phyloP scores from a whole-genome alignment of 2,329 filamentous ascomycete genomes.

The Pyrenophora tritici-repentis region DNA sequence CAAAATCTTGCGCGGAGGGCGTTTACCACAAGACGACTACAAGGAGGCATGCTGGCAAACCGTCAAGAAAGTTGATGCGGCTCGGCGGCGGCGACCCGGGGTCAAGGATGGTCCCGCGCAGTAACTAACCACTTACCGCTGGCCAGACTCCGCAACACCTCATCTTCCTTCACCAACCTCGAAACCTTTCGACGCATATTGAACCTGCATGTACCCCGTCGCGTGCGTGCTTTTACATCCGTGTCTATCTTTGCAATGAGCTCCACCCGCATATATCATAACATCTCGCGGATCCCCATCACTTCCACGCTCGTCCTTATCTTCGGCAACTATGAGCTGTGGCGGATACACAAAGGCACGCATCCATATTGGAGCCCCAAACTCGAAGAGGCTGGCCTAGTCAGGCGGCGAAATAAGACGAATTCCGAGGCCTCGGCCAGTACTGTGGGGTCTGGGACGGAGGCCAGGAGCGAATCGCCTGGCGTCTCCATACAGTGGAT shows the following conservation, averaged over 20 bases:
- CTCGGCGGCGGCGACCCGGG: constrained; percentile 18
- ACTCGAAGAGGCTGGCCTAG: constrained; percentile 26
- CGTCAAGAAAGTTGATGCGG: constrained; percentile 18
- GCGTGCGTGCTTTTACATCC: background rate
- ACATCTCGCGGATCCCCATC: constrained; percentile 16
- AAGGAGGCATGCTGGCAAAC: background rate
- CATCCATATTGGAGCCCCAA: constrained; percentile 34
- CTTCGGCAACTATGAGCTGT: constrained; percentile 32
- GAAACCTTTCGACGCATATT: background rate
- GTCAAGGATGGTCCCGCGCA: constrained; percentile 19
- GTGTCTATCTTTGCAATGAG: constrained; percentile 14
- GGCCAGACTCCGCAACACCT: constrained; percentile 24
- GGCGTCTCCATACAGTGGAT: constrained; percentile 29
- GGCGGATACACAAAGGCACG: constrained; percentile 34
- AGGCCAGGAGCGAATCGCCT: constrained; percentile 7
- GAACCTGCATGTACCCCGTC: constrained; percentile 6
- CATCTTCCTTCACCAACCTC: constrained; percentile 7
- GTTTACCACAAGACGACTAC: too few species aligned
- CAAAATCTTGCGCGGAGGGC: too few species aligned
- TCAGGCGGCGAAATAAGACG: constrained; percentile 13
- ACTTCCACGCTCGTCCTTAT: constrained; percentile 25
- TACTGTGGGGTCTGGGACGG: constrained; percentile 3
- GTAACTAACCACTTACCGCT: constrained; percentile 28
- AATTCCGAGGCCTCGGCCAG: constrained; percentile 7
- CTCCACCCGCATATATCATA: constrained; percentile 18